Evolutionary conservation across 2,329 filamentous ascomycete genomes (phyloP).

Genomic region (Simplicillium sp.): DNA sequence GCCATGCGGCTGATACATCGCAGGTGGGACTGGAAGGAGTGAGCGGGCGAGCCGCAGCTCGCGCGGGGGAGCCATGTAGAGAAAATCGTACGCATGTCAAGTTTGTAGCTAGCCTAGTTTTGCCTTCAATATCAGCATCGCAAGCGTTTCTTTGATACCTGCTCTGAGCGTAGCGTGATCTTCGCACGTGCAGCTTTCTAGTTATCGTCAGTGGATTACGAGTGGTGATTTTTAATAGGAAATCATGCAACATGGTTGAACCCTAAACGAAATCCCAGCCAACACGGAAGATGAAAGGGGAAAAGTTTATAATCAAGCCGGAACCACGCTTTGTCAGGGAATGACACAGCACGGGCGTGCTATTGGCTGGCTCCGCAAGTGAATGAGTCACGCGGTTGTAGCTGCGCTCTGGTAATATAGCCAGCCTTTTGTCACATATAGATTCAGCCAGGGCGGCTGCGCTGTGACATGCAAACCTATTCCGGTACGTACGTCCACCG

Average conservation of each 20-base stretch:
- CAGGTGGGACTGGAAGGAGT: slow-evolving; percentile 43
- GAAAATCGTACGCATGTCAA: neutral
- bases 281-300: neutral
- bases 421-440: too few species aligned
- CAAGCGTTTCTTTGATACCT: neutral
- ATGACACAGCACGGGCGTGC: neutral
- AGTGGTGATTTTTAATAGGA: neutral
- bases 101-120: neutral
- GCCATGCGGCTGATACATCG: slow-evolving; percentile 50
- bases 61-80: neutral
- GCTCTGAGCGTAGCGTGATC: neutral
- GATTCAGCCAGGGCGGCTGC: too few species aligned
- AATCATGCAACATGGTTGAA: neutral
- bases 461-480: too few species aligned
- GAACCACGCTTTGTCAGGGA: neutral
- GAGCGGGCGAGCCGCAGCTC: slow-evolving; percentile 7
- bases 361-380: neutral
- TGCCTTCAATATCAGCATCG: neutral
- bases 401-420: too few species aligned
- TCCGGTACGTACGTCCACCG: too few species aligned
- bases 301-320: neutral
- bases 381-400: neutral
- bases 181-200: neutral
- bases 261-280: neutral
- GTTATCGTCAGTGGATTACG: neutral